Evolutionary conservation across 2,329 filamentous ascomycete genomes (phyloP), one percentile per base, ranked within the genome.

Genomic region (Chrysoporthe puriensis): DNA sequence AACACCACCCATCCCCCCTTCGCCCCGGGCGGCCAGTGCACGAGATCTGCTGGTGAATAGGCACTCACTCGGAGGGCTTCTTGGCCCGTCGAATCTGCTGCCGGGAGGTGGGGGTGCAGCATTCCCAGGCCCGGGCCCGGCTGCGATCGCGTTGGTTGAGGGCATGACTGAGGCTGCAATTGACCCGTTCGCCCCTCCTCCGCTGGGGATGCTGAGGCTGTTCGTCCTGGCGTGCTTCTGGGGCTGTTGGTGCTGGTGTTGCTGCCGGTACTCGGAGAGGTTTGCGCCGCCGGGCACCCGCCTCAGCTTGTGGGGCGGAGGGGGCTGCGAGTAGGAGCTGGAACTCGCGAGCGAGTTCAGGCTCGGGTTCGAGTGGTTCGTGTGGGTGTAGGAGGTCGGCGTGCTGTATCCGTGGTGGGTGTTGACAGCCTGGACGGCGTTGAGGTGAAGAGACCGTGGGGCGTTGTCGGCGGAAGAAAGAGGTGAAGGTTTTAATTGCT

Each of bases 51-150:
- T 42, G 57, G 36, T 26, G 62, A 66, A n/a, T 70, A 56, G 18
- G 71, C 59, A 85, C 84, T 77, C 82, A 87, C 86, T 89, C 40
- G 88, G 87, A 71, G 88, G 88, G 77, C 87, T 90, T 73, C 87
- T 80, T 59, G 88, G 86, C 70, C 86, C 86, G 67, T 88, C 86
- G 74, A 88, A 88, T 72, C 58, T 48, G 43, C 56, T 58, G 36
- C 63, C 36, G 21, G 60, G 62, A 34, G 56, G 43, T 18, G 61
- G 18, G 14, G 18, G 32, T 18, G 40, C 50, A 40, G 18, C 46
- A 32, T 44, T 43, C 14, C 11, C 48, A 44, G 54, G 26, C 48
- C 26, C 62, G 2, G 68, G 65, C 62, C 68, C 65, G 40, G 62
- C 68, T 36, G 68, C 68, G 43, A 69, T 67, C 43, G 68, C 68